Evolutionary conservation across 176 grass and related monocot genomes (phyloP).

Genomic region (Oryza glumipatula): DNA sequence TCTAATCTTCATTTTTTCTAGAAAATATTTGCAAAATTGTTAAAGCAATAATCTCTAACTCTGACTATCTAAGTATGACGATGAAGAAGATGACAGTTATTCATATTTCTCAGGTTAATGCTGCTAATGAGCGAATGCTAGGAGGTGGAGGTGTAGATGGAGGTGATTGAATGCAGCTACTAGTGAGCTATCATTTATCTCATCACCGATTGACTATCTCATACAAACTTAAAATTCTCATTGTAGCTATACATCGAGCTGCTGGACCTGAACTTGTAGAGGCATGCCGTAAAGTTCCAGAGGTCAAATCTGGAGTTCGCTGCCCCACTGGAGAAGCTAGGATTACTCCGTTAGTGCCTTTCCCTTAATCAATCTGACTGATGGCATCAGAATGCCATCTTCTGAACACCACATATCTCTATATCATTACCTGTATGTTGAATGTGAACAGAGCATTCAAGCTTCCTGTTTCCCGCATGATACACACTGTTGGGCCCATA

Average conservation of each 20-base stretch:
- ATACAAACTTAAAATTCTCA: neutral
- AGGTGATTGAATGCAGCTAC: slow-evolving; percentile 49
- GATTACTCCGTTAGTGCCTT: slow-evolving; percentile 76
- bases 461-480: slow-evolving; percentile 74
- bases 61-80: neutral
- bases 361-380: slow-evolving; percentile 28
- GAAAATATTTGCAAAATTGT: slow-evolving; percentile 4
- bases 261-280: slow-evolving; percentile 77
- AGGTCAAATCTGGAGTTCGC: slow-evolving; percentile 69
- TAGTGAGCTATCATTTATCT: neutral
- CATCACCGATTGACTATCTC: neutral
- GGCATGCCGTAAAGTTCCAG: slow-evolving; percentile 74
- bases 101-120: slow-evolving; percentile 72
- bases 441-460: slow-evolving; percentile 68
- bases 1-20: neutral
- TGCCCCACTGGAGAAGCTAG: slow-evolving; percentile 94
- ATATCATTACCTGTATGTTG: slow-evolving; percentile 22
- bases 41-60: neutral
- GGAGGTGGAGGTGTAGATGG: slow-evolving; percentile 93
- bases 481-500: slow-evolving; percentile 94
- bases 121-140: slow-evolving; percentile 82
- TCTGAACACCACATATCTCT: neutral
- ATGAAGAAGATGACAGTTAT: neutral
- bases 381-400: slow-evolving; percentile 7
- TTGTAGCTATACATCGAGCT: slow-evolving; percentile 89